Conservation (phyloP, 2,329 filamentous ascomycete species). For the Periconia digitata region DNA sequence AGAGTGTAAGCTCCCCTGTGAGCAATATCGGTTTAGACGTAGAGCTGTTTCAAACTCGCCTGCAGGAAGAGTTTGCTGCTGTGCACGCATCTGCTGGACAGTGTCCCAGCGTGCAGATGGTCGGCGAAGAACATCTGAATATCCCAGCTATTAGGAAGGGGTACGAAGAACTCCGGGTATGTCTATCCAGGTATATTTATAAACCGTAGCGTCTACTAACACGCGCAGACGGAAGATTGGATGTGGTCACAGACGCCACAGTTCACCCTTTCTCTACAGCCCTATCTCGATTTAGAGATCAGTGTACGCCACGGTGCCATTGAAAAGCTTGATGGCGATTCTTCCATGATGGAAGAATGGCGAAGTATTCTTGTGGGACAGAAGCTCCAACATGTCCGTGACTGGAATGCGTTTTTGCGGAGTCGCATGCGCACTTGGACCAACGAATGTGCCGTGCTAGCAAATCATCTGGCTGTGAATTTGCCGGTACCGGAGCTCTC, state of each 20-base stretch:
- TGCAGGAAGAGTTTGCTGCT: constrained; percentile 61
- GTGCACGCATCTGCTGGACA: constrained; percentile 61
- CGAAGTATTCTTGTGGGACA: constrained; percentile 33
- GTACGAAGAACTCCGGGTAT: constrained; percentile 62
- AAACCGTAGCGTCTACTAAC: constrained; percentile 33
- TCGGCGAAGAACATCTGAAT: constrained; percentile 57
- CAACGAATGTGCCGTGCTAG: constrained; percentile 11
- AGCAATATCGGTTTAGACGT: constrained; percentile 70
- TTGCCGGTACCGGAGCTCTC: constrained; percentile 23
- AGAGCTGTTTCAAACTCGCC: constrained; percentile 45
- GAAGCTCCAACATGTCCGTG: constrained; percentile 53
- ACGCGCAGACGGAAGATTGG: constrained; percentile 65
- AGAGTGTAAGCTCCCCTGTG: constrained; percentile 85
- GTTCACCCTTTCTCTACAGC: constrained; percentile 63
- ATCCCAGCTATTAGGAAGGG: constrained; percentile 62
- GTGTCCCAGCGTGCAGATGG: constrained; percentile 44
- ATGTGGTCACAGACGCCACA: constrained; percentile 83
- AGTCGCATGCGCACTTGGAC: constrained; percentile 17
- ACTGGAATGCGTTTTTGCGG: constrained; percentile 39
- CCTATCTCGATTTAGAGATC: constrained; percentile 48
- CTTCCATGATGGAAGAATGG: constrained; percentile 16
- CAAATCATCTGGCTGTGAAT: constrained; percentile 21
- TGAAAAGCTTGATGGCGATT: constrained; percentile 42
- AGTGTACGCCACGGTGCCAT: constrained; percentile 58
- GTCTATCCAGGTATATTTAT: constrained; percentile 18